These are phyloP conservation scores for Phytophthora pinifolia DNA, from an alignment of 352 stramenopile genomes.

Conservation along the genomic window DNA sequence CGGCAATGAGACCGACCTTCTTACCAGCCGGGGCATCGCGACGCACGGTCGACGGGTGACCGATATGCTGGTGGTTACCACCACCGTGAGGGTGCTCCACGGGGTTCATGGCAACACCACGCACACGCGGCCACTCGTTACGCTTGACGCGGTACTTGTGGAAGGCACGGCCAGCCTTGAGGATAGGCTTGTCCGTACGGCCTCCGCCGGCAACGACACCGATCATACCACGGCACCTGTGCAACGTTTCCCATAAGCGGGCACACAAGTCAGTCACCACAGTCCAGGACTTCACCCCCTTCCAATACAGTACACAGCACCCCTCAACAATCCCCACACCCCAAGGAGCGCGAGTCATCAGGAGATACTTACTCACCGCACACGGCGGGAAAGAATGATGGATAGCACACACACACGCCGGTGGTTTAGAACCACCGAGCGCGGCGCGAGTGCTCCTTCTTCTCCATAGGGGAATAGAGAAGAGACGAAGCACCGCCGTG, in stretches of 20 bases:
- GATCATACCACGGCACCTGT: slow-evolving; percentile 94
- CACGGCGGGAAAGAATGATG: slow-evolving; percentile 57
- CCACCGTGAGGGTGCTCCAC: slow-evolving; percentile 99
- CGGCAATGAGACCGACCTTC: slow-evolving; percentile 99
- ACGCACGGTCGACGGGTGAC: slow-evolving; percentile 97
- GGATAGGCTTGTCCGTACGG: slow-evolving; percentile 98
- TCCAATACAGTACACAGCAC: slow-evolving; percentile 1
- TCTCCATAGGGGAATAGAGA: slow-evolving; percentile 15
- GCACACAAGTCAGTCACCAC: slow-evolving; percentile 34
- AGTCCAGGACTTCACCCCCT: slow-evolving; percentile 17
- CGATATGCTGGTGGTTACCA: slow-evolving; percentile 99
- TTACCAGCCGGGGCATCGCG: slow-evolving; percentile 95
- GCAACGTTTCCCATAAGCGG: slow-evolving; percentile 33
- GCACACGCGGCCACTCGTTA: slow-evolving; percentile 98
- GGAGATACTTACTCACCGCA: slow-evolving; percentile 87
- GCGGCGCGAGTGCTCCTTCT: slow-evolving; percentile 27
- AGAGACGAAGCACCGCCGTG: slow-evolving; percentile 33
- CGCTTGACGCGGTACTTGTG: slow-evolving; percentile 99
- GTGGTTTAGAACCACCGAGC: slow-evolving; percentile 5
- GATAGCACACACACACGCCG: slow-evolving; percentile 40
- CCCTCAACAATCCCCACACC: slow-evolving; percentile 6
- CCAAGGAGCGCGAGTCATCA: slow-evolving; percentile 13
- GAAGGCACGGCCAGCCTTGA: slow-evolving; percentile 97
- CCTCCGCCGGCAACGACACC: slow-evolving; percentile 98
- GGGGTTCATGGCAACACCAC: slow-evolving; percentile 99